Evolutionary conservation across 2,329 filamentous ascomycete genomes (phyloP).

Genomic region (Claviceps sp.): DNA sequence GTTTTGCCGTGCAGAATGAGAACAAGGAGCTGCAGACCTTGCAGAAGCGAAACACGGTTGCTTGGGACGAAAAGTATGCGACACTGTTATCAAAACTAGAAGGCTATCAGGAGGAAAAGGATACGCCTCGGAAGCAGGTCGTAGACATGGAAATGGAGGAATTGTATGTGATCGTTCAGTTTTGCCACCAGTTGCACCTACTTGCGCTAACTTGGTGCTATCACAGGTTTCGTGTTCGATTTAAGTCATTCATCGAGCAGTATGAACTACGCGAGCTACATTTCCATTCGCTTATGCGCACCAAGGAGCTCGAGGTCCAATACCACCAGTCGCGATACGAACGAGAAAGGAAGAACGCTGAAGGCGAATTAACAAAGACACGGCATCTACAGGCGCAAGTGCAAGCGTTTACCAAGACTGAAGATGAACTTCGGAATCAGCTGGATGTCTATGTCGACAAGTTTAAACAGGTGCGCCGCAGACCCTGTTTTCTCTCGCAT

Average conservation of each 20-base stretch:
- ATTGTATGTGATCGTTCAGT: constrained; percentile 41
- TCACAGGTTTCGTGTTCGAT: constrained; percentile 63
- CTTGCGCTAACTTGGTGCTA: constrained; percentile 6
- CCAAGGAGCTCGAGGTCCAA: constrained; percentile 91
- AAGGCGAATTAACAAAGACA: constrained; percentile 65
- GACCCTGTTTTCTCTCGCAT: not conserved
- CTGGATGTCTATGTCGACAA: constrained; percentile 98
- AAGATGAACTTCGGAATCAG: constrained; percentile 84
- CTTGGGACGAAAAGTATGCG: constrained; percentile 76
- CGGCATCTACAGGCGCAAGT: constrained; percentile 83
- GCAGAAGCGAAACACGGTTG: constrained; percentile 67
- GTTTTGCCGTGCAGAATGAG: constrained; percentile 49
- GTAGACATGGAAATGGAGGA: constrained; percentile 83
- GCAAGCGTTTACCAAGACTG: constrained; percentile 89
- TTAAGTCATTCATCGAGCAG: constrained; percentile 92
- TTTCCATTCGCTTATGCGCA: constrained; percentile 81
- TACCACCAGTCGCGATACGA: constrained; percentile 82
- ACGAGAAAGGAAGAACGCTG: constrained; percentile 77
- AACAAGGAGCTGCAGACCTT: constrained; percentile 83
- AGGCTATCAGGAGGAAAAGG: constrained; percentile 76
- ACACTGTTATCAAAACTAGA: constrained; percentile 72
- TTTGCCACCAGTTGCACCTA: constrained; percentile 11
- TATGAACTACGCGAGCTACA: constrained; percentile 92
- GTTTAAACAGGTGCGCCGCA: constrained; percentile 83
- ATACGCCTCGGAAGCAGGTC: constrained; percentile 65